These are phyloP conservation scores for Penicillium herquei DNA, from an alignment of 495 filamentous ascomycete genomes.

Conservation along the genomic window DNA sequence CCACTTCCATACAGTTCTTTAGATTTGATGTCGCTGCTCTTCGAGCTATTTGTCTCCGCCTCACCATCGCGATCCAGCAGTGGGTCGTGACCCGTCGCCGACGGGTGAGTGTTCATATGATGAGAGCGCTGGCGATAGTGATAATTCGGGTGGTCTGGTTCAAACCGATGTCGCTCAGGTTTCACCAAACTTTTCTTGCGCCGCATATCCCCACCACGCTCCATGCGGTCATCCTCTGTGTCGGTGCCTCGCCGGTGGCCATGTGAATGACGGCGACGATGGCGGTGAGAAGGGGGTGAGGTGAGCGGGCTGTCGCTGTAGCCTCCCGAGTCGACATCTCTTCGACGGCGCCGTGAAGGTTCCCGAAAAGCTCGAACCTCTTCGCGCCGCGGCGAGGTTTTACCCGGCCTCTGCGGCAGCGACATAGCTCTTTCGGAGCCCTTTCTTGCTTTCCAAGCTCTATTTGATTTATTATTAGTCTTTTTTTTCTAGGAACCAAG, in stretches of 20 bases:
- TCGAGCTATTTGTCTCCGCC: conserved; percentile 53
- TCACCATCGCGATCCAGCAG: conserved; percentile 69
- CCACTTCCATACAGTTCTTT: conserved; percentile 39
- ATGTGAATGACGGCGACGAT: conserved; percentile 36
- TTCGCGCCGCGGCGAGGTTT: conserved; percentile 58
- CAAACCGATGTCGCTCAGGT: conserved; percentile 81
- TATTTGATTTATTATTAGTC: background rate
- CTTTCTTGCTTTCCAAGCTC: background rate
- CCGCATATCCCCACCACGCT: conserved; percentile 30
- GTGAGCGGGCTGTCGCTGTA: conserved; percentile 46
- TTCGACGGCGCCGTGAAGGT: conserved; percentile 67
- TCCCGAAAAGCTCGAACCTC: conserved; percentile 61
- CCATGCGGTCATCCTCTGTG: conserved; percentile 40
- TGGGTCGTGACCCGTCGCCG: conserved; percentile 88
- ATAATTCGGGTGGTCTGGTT: conserved; percentile 86
- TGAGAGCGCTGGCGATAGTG: conserved; percentile 79
- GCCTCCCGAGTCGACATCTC: conserved; percentile 63
- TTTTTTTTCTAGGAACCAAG: background rate
- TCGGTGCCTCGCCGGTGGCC: conserved; percentile 32
- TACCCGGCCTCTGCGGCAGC: conserved; percentile 62
- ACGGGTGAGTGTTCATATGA: conserved; percentile 83
- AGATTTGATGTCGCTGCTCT: conserved; percentile 53
- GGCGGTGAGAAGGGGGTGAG: conserved; percentile 34
- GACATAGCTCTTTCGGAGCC: conserved; percentile 50
- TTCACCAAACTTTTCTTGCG: conserved; percentile 84